phyloP scores from a whole-genome alignment of 257 asterid species.

The Leptodermis oblonga region DNA sequence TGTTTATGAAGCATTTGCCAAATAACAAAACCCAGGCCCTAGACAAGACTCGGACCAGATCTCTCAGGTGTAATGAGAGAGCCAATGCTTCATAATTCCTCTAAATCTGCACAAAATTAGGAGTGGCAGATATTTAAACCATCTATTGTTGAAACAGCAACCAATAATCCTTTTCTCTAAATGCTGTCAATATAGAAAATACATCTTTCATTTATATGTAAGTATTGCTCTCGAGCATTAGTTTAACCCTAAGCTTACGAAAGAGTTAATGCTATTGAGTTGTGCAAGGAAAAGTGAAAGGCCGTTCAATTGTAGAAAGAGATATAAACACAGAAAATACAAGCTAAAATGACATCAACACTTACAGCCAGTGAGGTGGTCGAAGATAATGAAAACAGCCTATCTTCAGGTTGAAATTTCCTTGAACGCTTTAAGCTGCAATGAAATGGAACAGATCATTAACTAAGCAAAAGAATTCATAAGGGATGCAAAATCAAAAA shows the following conservation, averaged over 20 bases:
- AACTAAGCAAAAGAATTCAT: neutral
- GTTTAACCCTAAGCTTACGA: neutral
- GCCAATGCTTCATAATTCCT: neutral
- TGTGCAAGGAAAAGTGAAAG: neutral
- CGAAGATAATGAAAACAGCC: conserved; percentile 93
- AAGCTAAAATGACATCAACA: conserved; percentile 12
- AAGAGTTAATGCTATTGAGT: neutral
- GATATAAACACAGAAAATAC: neutral
- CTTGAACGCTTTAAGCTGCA: conserved; percentile 91
- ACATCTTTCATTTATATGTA: neutral
- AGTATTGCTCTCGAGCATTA: neutral
- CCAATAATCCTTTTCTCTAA: neutral
- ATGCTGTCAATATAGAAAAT: neutral
- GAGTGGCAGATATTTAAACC: neutral
- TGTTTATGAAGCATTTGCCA: neutral
- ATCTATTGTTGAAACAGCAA: neutral
- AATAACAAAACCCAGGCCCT: conserved; percentile 1
- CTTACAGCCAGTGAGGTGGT: conserved; percentile 95
- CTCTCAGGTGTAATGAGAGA: conserved; percentile 5
- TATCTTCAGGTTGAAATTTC: conserved; percentile 95
- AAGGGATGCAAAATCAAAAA: neutral
- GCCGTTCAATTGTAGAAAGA: neutral
- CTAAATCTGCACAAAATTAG: conserved; percentile 10
- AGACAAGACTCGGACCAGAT: conserved; percentile 1
- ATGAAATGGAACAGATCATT: neutral